Base-by-base conservation (phyloP, 805 yeast species). In the Scheffersomyces amazonensis region DNA sequence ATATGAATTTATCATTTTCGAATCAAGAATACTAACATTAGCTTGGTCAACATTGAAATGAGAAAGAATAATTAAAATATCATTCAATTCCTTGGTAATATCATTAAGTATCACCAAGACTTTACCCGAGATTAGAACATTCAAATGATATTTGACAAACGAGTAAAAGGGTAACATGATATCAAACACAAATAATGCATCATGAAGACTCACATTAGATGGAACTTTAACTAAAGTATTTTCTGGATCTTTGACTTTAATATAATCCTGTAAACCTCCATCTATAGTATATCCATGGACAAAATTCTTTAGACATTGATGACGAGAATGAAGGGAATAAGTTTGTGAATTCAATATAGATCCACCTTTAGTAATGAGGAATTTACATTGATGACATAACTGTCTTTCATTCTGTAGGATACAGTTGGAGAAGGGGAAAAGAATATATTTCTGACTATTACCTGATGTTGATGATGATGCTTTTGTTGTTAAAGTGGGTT, bases 261-360 rank as follows among this genome's bases (percentile, higher is more conserved):
- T 43, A 40, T 43, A 60, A 31, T 67, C 71, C 44, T 66, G 72
- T 15, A 68, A 45, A 3, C 73, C 73, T 7, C 73, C 73, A 34
- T 66, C 62, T 3, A 67, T 34, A 33, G 60, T 60, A 10, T 36
- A 39, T 2, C 73, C 73, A 45, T 60, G 63, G 5, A 52, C 54
- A 34, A 54, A 48, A 20, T 44, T 38, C 3, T 38, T 34, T 3
- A 45, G 17, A 38, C 73, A 67, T 3, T 56, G 54, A 36, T 32
- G 13, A 8, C 24, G 34, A 15, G 11, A 13, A 21, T 32, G 28
- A 7, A 20, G 19, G 13, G 32, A 24, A 25, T 16, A 22, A 24
- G 32, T 19, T 8, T 16, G 12, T 16, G 29, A 19, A 13, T 22
- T 35, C 17, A 39, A 40, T 20, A 9, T 23, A 23, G 7, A 15